Base-by-base conservation (phyloP, 257 asterid genomes). In the Forsythia viridissima region DNA sequence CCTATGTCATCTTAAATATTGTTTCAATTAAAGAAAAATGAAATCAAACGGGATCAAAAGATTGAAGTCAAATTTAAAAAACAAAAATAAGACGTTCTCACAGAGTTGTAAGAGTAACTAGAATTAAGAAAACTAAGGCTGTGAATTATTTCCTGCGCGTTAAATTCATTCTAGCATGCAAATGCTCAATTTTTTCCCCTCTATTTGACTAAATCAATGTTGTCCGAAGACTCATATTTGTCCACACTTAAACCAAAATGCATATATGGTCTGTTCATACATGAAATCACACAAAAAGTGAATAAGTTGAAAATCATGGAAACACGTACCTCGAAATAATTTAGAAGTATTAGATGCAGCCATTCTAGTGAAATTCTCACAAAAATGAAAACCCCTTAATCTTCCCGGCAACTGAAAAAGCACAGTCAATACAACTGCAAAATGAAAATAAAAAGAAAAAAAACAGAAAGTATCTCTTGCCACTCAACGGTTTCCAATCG, bases 301-400 rank as follows among this genome's bases (percentile, higher is more conserved):
- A 16, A 51, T 13, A 73, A 79, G 3, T 21, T 24, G n/a, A 42
- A 74, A 2, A 52, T 21, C 18, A 11, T 6, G 5, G 1, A 16
- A 38, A 44, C 34, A 46, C 84, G 67, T 82, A 86, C 92, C 90
- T 37, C 84, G 88, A 76, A 86, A 79, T 44, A 88, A 21, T 48
- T 82, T 88, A 24, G 90, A 79, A 72, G 86, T 57, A 74, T 72
- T 84, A 4, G 90, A 84, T 57, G 90, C 89, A 52, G 92, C 90
- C 92, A 88, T 88, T 4, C 63, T 57, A 8, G 38, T 71, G 7
- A 63, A 79, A 66, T 34, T 72, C 24, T 65, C 77, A 20, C 70
- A 15, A 38, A 13, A 48, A 37, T 30, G 37, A 9, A 71, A 44
- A 41, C 75, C 11, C 73, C 34, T 52, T 65, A 38, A 44, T 20